Evolutionary conservation across 169 alveolate species (phyloP).

Genomic region (Theileria equi): DNA sequence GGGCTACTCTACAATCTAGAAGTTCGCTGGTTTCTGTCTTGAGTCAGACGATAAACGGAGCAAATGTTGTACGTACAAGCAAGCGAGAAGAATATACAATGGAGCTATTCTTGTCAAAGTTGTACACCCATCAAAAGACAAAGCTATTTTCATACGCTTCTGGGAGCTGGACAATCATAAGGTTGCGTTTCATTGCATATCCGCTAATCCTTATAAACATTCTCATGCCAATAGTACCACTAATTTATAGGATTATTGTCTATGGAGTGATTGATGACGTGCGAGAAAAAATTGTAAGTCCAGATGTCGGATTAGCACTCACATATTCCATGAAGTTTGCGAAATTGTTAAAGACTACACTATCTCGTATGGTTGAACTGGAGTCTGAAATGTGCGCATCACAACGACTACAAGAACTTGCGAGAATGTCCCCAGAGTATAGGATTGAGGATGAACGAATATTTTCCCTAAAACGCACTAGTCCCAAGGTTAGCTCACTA

Average conservation of each 20-base stretch:
- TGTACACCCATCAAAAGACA: slow-evolving; percentile 39
- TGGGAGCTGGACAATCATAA: slow-evolving; percentile 52
- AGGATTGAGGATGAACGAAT: slow-evolving; percentile 2
- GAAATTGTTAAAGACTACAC: slow-evolving; percentile 27
- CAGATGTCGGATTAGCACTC: slow-evolving; percentile 47
- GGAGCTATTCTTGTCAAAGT: slow-evolving; percentile 40
- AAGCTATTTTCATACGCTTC: slow-evolving; percentile 42
- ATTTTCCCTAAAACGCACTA: not conserved
- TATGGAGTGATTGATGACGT: not conserved
- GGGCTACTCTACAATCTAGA: slow-evolving; percentile 35
- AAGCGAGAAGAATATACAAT: slow-evolving; percentile 29
- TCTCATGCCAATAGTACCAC: slow-evolving; percentile 33
- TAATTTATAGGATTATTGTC: not conserved
- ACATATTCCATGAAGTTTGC: slow-evolving; percentile 50
- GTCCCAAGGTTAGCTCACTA: too few species aligned
- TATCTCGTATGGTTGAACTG: slow-evolving; percentile 37
- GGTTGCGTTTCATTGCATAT: slow-evolving; percentile 41
- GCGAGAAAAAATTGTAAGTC: slow-evolving; percentile 14
- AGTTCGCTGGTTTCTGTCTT: slow-evolving; percentile 42
- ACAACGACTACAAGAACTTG: slow-evolving; percentile 52
- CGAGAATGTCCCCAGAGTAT: slow-evolving; percentile 19
- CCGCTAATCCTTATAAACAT: slow-evolving; percentile 48
- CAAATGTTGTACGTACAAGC: slow-evolving; percentile 45
- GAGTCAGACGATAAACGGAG: slow-evolving; percentile 50
- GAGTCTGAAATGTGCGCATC: slow-evolving; percentile 53